Base-by-base conservation (phyloP, 169 alveolate genomes). In the Babesia ovata region DNA sequence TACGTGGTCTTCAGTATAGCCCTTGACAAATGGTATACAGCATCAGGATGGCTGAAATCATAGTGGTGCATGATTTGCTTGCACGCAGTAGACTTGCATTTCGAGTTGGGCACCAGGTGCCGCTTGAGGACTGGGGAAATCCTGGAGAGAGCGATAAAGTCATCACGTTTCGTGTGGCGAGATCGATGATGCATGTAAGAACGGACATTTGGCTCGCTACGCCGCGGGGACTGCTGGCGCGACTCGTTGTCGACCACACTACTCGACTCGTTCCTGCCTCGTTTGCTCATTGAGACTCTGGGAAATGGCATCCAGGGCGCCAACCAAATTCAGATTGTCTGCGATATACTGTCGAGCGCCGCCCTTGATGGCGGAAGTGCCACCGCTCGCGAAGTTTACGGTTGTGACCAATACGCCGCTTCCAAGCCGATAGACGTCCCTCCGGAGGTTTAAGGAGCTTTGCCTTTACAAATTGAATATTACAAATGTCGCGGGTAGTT, bases 21-120 rank as follows among this genome's bases (percentile, higher is more conserved):
- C 72, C 65, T 72, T 4, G 89, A 82, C 29, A 82, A 60, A 46
- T 82, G 89, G 63, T 82, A 82, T n/a, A 73, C 85, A 8, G 89
- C 49, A 48, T 82, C 89, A 8, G 76, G 85, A 24, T 82, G 89
- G 22, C 14, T 65, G 53, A 73, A 82, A 12, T 82, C 89, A 36
- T 59, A 82, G 61, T 73, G 89, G 29, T 73, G 70, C 75, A 49
- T 79, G 42, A 44, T 72, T 24, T 70, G 63, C 45, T 79, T 79
- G 11, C 84, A 84, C 87, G 70, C 70, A 8, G 53, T 22, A 4
- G 84, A 57, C 63, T 71, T 72, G 84, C 87, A 79, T 44, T 72
- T 79, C 58, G 65, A 52, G 78, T 79, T 79, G 58, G 69, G 63
- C 54, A 48, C 50, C 87, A 79, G 75, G 49, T 79, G 87, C 29